A percentile compares a stretch with the other conserved stretches of the same genome.
Conservation (phyloP, 1,284 basidiomycete genomes). For the Rhodotorula sp. region DNA sequence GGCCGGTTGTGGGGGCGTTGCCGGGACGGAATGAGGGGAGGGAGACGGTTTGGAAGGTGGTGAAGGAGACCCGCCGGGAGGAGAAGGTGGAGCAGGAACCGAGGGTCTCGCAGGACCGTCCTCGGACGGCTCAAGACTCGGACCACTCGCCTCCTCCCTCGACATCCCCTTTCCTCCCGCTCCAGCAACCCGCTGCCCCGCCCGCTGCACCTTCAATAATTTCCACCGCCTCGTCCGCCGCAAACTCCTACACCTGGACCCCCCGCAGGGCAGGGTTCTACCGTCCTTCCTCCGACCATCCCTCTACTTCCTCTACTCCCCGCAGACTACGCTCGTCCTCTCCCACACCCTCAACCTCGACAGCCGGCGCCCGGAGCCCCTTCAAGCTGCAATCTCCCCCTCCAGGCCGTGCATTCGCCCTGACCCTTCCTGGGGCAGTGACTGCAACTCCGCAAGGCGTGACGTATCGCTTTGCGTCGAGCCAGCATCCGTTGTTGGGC, state of each 20-base stretch:
- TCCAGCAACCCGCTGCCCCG: not conserved
- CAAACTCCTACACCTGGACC: not conserved
- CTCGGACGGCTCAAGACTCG: not conserved
- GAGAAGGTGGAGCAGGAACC: not conserved
- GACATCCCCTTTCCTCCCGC: not conserved
- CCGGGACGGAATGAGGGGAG: not conserved
- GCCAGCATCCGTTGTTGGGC: slow-evolving; percentile 2
- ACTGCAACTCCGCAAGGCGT: not conserved
- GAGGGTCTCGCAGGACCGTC: not conserved
- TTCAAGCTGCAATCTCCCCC: not conserved
- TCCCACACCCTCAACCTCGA: not conserved
- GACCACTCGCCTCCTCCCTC: not conserved
- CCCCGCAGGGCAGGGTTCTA: not conserved
- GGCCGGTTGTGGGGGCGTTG: not conserved
- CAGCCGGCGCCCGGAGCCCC: too few species aligned
- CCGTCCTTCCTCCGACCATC: not conserved
- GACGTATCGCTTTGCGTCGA: not conserved
- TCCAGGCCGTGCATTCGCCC: not conserved
- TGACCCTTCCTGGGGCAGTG: too few species aligned
- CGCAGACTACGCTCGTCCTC: not conserved
- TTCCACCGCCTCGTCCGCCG: not conserved
- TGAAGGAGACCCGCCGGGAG: not conserved
- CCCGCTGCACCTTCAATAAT: not conserved
- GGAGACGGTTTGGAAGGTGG: not conserved
- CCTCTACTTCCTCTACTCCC: not conserved